phyloP scores from a whole-genome alignment of 768 basidiomycete genomes.

The Hypsizygus marmoreus region DNA sequence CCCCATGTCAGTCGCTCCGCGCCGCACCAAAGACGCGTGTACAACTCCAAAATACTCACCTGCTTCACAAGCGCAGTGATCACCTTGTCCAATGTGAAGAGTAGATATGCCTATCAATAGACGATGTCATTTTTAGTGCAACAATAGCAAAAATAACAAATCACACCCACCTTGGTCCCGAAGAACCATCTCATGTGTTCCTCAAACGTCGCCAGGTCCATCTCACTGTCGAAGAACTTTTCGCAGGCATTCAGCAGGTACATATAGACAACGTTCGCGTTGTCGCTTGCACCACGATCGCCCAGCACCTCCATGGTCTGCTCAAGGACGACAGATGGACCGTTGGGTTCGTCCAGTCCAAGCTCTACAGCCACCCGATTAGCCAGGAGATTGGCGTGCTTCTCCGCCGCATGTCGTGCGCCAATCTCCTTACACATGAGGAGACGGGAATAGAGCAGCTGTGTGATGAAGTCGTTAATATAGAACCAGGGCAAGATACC shows the following conservation, averaged over 20 bases:
- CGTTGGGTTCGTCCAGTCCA: slow-evolving; percentile 84
- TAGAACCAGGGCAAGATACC: slow-evolving; percentile 11
- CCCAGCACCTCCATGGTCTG: slow-evolving; percentile 68
- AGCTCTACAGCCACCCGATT: slow-evolving; percentile 85
- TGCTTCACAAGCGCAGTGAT: slow-evolving; percentile 90
- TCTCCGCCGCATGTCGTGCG: slow-evolving; percentile 64
- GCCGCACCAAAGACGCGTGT: not conserved
- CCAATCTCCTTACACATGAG: slow-evolving; percentile 84
- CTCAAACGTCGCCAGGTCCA: slow-evolving; percentile 91
- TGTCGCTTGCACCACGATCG: slow-evolving; percentile 44
- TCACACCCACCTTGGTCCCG: slow-evolving; percentile 70
- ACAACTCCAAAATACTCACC: slow-evolving; percentile 56
- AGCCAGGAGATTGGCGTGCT: slow-evolving; percentile 63
- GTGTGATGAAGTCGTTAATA: slow-evolving; percentile 13
- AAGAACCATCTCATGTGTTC: slow-evolving; percentile 96
- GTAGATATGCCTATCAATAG: slow-evolving; percentile 75
- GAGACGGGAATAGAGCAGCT: slow-evolving; percentile 90
- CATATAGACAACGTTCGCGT: slow-evolving; percentile 76
- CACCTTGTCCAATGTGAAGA: slow-evolving; percentile 94
- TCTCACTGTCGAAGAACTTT: slow-evolving; percentile 89
- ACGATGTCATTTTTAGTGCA: slow-evolving; percentile 8
- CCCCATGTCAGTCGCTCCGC: not conserved
- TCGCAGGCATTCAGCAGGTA: slow-evolving; percentile 91
- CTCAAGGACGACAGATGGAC: slow-evolving; percentile 65
- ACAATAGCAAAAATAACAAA: slow-evolving; percentile 9